Evolutionary conservation across 768 basidiomycete species (phyloP), one percentile per base, ranked within the genome.

Genomic region (Rhodotorula sphaerocarpa): DNA sequence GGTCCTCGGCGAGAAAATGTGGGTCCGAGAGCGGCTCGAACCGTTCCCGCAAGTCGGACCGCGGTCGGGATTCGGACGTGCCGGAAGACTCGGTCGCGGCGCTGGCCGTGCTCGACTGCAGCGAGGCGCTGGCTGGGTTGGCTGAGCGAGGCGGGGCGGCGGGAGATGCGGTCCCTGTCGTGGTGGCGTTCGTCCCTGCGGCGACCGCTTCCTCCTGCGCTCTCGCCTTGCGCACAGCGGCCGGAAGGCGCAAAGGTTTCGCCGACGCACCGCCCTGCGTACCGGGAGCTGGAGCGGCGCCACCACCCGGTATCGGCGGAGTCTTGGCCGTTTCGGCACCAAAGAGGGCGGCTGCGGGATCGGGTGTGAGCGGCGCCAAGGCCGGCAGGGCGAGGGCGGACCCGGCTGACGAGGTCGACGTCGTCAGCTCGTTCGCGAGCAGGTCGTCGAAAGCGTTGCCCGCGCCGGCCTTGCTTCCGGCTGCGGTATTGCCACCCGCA

Each of bases 391-490:
- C 7, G 33, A 7, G 39, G 21, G 39, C 4, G 45, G 46, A 7
- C 36, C 34, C 18, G 21, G 21, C 21, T 31, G 30, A 11, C 31
- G 15, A 18, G 25, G 48, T 46, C 47, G 39, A 20, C 42, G 15
- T 15, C 5, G 5, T 14, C n/a, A 51, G 23, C 34, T 51, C 66
- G 5, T 63, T 55, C n/a, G 54, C 61, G 30, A 61, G 25, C 12
- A 67, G 33, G 7, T 52, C 48, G 51, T 67, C 66, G 58, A 57
- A 57, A 15, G 66, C 57, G 47, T 36, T 60, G 7, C 23, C 7
- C 12, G 54, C 7, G 1, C 43, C 27, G 2, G 20, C 9, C 36
- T 9, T 39, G 10, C 10, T 10, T 16, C 10, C 10, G 10, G 10
- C 36, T 9, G 36, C 36, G 36, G 36, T 16, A 39, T 39, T 16